Percentiles rank a stretch among this genome's conserved stretches.
phyloP scores from a whole-genome alignment of 805 yeast species.

The Kodamaea nitidulidarum region DNA sequence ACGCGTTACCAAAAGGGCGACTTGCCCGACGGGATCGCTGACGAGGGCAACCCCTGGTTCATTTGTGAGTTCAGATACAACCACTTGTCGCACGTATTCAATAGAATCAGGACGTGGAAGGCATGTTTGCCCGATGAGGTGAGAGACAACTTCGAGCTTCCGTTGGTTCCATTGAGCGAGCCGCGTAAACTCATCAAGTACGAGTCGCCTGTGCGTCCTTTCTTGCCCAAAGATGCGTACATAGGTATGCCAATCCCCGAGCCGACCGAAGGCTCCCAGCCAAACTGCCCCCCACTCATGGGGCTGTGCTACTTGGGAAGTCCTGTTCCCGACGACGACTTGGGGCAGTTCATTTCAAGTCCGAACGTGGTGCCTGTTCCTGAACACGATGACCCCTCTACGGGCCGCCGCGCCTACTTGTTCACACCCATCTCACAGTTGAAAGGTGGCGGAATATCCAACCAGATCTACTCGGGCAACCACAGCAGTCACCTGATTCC shows the following conservation, averaged over 20 bases:
- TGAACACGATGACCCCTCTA: constrained; percentile 34
- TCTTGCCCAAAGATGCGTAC: constrained; percentile 71
- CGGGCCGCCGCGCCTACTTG: constrained; percentile 37
- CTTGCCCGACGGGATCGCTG: constrained; percentile 60
- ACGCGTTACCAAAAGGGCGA: constrained; percentile 95
- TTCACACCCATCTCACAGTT: constrained; percentile 44
- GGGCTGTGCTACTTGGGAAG: constrained; percentile 87
- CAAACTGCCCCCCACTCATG: constrained; percentile 84
- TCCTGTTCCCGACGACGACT: constrained; percentile 72
- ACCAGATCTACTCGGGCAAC: constrained; percentile 14
- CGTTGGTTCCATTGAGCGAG: constrained; percentile 63
- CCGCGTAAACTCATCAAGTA: constrained; percentile 67
- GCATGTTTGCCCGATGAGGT: constrained; percentile 97
- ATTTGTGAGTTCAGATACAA: constrained; percentile 94
- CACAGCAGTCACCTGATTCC: constrained; percentile 7
- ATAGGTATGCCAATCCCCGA: constrained; percentile 74
- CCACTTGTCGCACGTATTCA: constrained; percentile 84
- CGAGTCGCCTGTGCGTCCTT: constrained; percentile 79
- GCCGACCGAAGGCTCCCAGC: constrained; percentile 73
- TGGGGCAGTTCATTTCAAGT: constrained; percentile 59
- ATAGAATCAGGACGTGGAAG: constrained; percentile 96
- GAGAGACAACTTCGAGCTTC: constrained; percentile 74
- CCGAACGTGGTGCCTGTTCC: constrained; percentile 38
- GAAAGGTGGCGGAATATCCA: constrained; percentile 30
- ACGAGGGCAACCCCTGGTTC: constrained; percentile 78